Evolutionary conservation across 129 eudicot species (phyloP).

Genomic region (Mikania micrantha): DNA sequence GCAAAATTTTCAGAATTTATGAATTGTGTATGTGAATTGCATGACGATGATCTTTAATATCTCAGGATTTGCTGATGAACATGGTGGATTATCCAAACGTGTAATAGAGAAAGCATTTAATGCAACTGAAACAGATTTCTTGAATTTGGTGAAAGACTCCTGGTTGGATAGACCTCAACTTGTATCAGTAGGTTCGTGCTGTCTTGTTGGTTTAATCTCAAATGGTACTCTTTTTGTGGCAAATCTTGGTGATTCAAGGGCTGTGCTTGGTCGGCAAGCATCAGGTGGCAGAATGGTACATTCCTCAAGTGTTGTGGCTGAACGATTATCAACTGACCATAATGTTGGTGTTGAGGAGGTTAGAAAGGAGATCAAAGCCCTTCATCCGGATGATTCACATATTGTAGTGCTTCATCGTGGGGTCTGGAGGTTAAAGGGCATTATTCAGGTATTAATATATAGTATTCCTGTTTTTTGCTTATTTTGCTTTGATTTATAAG

Average conservation of each 20-base stretch:
- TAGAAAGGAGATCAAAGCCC: slow-evolving; percentile 66
- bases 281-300: slow-evolving; percentile 21
- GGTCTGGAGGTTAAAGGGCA: slow-evolving; percentile 73
- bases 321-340: slow-evolving; percentile 62
- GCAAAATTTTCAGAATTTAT: background rate
- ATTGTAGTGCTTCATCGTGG: slow-evolving; percentile 58
- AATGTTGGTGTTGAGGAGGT: slow-evolving; percentile 61
- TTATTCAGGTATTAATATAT: slow-evolving; percentile 52
- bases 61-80: slow-evolving; percentile 47
- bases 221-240: slow-evolving; percentile 60
- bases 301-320: slow-evolving; percentile 48
- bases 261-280: slow-evolving; percentile 53
- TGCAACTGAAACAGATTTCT: slow-evolving; percentile 55
- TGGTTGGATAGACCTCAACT: slow-evolving; percentile 55
- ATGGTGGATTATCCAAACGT: slow-evolving; percentile 54
- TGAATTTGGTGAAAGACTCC: slow-evolving; percentile 46
- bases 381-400: slow-evolving; percentile 70
- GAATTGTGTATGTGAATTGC: background rate
- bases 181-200: slow-evolving; percentile 64
- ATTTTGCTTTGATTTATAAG: no score
- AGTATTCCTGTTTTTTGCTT: background rate
- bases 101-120: slow-evolving; percentile 55
- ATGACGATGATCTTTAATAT: slow-evolving; percentile 6
- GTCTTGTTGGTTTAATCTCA: slow-evolving; percentile 60
- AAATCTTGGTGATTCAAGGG: slow-evolving; percentile 70